phyloP scores from a whole-genome alignment of 345 rosid species.

The Carallia pectinifolia region DNA sequence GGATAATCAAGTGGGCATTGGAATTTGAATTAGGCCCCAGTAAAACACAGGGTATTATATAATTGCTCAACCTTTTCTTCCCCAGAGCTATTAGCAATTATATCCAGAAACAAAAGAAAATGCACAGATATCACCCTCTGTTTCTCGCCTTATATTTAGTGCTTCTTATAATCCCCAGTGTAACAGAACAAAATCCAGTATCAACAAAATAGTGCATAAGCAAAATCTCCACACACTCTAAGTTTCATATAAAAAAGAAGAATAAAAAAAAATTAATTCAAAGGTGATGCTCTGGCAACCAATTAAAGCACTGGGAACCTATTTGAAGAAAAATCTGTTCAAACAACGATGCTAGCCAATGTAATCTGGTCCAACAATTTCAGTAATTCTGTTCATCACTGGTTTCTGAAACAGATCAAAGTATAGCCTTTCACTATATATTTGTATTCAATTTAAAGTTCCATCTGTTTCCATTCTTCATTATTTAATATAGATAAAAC shows the following conservation, averaged over 20 bases:
- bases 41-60: too few relatives aligned
- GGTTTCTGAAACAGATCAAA: neutral
- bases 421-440: neutral
- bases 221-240: neutral
- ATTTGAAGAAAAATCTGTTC: neutral
- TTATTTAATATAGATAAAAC: neutral
- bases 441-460: neutral
- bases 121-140: too few relatives aligned
- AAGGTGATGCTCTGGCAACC: neutral
- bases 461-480: neutral
- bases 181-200: too few relatives aligned
- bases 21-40: too few relatives aligned
- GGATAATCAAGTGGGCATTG: too few relatives aligned
- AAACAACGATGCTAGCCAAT: neutral
- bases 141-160: too few relatives aligned
- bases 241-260: neutral
- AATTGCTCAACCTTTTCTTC: too few relatives aligned
- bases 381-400: neutral
- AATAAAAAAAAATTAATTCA: neutral
- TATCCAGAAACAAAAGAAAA: too few relatives aligned
- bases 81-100: too few relatives aligned
- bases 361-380: neutral
- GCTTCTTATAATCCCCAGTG: too few relatives aligned
- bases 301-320: neutral
- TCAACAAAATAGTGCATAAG: too few relatives aligned